phyloP scores from a whole-genome alignment of 2,329 filamentous ascomycete genomes.

The Aspergillus oerlinghausenensis region DNA sequence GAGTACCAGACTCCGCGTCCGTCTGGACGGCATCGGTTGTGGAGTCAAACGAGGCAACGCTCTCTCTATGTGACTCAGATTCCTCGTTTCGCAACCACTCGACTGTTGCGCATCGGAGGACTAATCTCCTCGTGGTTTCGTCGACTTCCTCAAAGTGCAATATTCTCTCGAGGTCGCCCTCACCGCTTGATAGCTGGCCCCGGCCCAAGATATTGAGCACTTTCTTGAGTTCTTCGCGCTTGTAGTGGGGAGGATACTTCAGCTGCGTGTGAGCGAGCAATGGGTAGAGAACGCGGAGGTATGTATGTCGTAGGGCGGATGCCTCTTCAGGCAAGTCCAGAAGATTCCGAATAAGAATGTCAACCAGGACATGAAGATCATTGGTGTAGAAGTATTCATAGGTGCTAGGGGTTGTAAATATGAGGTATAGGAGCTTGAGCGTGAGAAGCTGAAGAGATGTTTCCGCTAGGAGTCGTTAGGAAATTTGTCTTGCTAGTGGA shows the following conservation, averaged over 20 bases:
- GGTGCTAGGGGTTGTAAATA: conserved; percentile 87
- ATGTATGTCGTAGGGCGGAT: conserved; percentile 74
- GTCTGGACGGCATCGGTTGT: conserved; percentile 6
- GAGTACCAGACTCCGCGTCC: conserved; percentile 17
- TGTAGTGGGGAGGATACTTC: conserved; percentile 82
- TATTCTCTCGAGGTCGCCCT: conserved; percentile 42
- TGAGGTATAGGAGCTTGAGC: conserved; percentile 86
- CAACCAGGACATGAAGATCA: conserved; percentile 85
- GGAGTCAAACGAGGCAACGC: conserved; percentile 8
- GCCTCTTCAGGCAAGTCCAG: conserved; percentile 86
- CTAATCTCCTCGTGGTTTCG: conserved; percentile 46
- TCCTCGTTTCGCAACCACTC: conserved; percentile 41
- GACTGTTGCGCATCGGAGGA: conserved; percentile 43
- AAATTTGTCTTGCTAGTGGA: background rate
- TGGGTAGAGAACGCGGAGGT: conserved; percentile 86
- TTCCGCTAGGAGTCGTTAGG: conserved; percentile 52
- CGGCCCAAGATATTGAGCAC: conserved; percentile 69
- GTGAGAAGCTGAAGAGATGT: conserved; percentile 94
- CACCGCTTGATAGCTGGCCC: conserved; percentile 62
- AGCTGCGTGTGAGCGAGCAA: conserved; percentile 89
- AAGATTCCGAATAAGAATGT: conserved; percentile 95
- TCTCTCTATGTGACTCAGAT: conserved; percentile 9
- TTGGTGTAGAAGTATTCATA: conserved; percentile 99
- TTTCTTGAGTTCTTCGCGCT: conserved; percentile 74
- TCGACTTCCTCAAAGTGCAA: conserved; percentile 48